phyloP scores from a whole-genome alignment of 2,329 filamentous ascomycete genomes.

The Neofusicoccum cordaticola region DNA sequence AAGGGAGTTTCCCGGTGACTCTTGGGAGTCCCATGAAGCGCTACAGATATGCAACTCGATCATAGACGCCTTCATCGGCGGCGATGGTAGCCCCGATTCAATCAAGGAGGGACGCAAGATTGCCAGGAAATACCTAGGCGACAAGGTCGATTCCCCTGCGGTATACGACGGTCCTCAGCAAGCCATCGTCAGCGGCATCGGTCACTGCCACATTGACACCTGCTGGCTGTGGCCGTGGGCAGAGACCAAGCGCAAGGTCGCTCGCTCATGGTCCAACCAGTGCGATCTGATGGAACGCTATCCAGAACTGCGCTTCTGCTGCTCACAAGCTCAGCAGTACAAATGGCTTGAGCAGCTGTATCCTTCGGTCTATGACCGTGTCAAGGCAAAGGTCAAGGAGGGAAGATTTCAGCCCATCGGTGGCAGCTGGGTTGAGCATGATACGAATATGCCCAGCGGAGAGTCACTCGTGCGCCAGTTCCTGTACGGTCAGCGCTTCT shows the following conservation, averaged over 20 bases:
- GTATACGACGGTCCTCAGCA: slow-evolving; percentile 77
- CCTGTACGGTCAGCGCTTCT: slow-evolving; percentile 91
- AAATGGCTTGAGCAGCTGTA: slow-evolving; percentile 95
- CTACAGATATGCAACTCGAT: slow-evolving; percentile 80
- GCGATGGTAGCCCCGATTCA: slow-evolving; percentile 67
- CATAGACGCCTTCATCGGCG: slow-evolving; percentile 84
- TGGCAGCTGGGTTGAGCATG: slow-evolving; percentile 98
- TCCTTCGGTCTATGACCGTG: slow-evolving; percentile 81
- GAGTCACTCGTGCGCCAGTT: slow-evolving; percentile 94
- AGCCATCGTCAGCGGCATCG: slow-evolving; percentile 81
- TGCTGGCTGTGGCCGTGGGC: slow-evolving; percentile 99
- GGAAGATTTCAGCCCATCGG: slow-evolving; percentile 93
- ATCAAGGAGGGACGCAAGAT: slow-evolving; percentile 79
- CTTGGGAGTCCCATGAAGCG: slow-evolving; percentile 85
- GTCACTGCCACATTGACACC: slow-evolving; percentile 96
- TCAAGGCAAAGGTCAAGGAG: slow-evolving; percentile 86
- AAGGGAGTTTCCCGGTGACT: slow-evolving; percentile 82
- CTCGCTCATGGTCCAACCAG: slow-evolving; percentile 93
- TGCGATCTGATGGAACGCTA: slow-evolving; percentile 94
- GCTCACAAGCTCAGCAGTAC: slow-evolving; percentile 94
- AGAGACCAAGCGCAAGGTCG: slow-evolving; percentile 95
- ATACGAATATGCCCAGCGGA: slow-evolving; percentile 94
- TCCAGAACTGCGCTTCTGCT: slow-evolving; percentile 87
- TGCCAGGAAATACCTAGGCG: slow-evolving; percentile 76
- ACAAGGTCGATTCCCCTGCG: slow-evolving; percentile 74